Conservation (phyloP, 129 eudicot genomes). For the Arctium lappa region DNA sequence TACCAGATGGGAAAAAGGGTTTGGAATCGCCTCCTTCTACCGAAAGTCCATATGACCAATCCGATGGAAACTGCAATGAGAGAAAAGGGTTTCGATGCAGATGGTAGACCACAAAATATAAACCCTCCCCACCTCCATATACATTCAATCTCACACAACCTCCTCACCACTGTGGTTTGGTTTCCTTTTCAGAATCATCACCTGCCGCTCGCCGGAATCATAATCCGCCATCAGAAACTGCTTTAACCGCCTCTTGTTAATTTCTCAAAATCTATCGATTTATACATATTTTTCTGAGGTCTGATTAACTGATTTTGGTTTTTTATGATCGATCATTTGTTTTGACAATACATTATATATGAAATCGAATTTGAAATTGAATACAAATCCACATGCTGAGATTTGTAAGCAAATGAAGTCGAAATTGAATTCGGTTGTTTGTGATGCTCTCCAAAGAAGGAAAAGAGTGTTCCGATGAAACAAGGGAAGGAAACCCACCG, state of each 20-base stretch:
- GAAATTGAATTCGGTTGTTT: no score
- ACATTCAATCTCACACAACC: conserved; percentile 14
- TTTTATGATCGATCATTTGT: neutral
- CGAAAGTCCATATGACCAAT: no score
- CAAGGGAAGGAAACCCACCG: no score
- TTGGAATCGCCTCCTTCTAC: no score
- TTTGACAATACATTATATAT: neutral
- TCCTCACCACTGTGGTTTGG: neutral
- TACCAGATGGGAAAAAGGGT: no score
- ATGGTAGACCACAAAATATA: conserved; percentile 26
- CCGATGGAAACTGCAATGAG: no score
- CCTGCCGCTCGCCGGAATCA: neutral
- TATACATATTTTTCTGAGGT: neutral
- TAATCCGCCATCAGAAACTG: neutral
- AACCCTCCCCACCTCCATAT: conserved; percentile 14
- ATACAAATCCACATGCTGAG: no score
- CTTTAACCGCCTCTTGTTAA: conserved; percentile 2
- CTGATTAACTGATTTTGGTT: neutral
- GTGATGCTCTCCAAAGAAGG: no score
- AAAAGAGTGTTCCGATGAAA: no score
- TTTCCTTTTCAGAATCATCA: neutral
- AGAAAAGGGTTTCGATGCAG: neutral
- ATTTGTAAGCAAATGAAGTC: no score
- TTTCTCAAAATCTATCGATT: neutral
- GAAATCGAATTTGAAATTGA: no score